Evolutionary conservation across 768 basidiomycete species (phyloP), one percentile per base, ranked within the genome.

Genomic region (Leccinum barrowsii): DNA sequence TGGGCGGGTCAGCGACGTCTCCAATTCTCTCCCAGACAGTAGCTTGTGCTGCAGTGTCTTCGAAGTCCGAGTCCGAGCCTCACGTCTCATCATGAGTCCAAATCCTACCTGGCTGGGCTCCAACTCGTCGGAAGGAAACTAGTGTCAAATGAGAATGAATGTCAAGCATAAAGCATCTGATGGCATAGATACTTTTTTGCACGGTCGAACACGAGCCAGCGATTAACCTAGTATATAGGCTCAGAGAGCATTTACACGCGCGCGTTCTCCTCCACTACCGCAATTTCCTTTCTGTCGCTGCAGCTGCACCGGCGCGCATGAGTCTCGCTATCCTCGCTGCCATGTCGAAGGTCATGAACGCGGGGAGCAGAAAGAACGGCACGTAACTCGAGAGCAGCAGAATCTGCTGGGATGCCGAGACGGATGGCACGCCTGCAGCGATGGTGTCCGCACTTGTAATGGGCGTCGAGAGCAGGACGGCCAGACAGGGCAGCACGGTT

Each of bases 291-390:
- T 34, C 56, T 22, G 44, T 49, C 10, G 50, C 55, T 5, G 26
- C 50, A 4, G n/a, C 62, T 12, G 72, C 60, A 13, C 72, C 73
- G 8, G 60, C 69, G 19, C 59, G 52, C 2, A 77, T 61, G 46
- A 79, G 68, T 21, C 67, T 68, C 13, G 64, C 58, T 28, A 80
- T 52, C 6, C 82, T 77, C 17, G 74, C 53, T 0, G 79, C 76
- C 85, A 92, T 90, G 65, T 92, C 90, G n/a, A 87, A 60, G 0
- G 85, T 76, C 82, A 94, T 91, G 3, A 80, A 67, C 10, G 90
- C 62, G 0, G 92, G 90, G 2, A 93, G 71, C 7, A 90, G 28
- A 58, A 88, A 82, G 77, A 90, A 94, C 2, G 91, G 89, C 3
- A 91, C 68, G 66, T 94, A 94, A 64, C 83, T 85, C 5, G 78